Conservation (phyloP, 2,329 filamentous ascomycete genomes). For the Penicillium sp. region DNA sequence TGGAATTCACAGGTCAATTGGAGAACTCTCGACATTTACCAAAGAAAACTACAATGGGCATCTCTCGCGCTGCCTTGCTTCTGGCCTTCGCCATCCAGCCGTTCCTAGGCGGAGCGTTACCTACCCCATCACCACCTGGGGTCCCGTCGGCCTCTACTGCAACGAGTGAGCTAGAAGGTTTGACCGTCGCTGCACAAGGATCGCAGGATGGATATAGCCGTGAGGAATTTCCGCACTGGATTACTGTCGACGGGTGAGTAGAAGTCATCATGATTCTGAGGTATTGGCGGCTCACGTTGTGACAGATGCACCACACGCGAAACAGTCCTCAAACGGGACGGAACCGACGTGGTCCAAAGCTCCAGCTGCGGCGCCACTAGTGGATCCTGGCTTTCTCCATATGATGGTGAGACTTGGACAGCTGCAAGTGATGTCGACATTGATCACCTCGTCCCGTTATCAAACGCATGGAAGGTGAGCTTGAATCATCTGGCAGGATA, state of each 20-base stretch:
- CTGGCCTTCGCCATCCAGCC: conserved; percentile 17
- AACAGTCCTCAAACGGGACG: conserved; percentile 71
- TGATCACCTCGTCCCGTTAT: conserved; percentile 77
- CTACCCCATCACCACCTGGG: conserved; percentile 52
- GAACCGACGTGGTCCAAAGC: conserved; percentile 58
- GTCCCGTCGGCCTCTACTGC: conserved; percentile 61
- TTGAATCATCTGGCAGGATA: not conserved
- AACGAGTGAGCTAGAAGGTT: conserved; percentile 53
- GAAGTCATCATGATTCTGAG: not conserved
- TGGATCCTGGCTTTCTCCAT: conserved; percentile 69
- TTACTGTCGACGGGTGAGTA: conserved; percentile 48
- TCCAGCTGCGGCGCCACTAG: conserved; percentile 60
- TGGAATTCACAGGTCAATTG: not conserved
- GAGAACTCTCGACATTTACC: not conserved
- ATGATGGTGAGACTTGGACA: conserved; percentile 70
- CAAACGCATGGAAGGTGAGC: conserved; percentile 71
- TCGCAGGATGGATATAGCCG: conserved; percentile 61
- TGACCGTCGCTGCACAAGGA: conserved; percentile 58
- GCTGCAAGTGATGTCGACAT: conserved; percentile 70
- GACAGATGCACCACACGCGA: conserved; percentile 71
- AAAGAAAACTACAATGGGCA: not conserved
- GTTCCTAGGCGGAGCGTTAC: conserved; percentile 13
- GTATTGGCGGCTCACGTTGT: not conserved
- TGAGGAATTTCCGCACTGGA: conserved; percentile 70
- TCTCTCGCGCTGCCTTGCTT: not conserved